phyloP scores from a whole-genome alignment of 2,329 filamentous ascomycete genomes.

The Nothopassalora personata region DNA sequence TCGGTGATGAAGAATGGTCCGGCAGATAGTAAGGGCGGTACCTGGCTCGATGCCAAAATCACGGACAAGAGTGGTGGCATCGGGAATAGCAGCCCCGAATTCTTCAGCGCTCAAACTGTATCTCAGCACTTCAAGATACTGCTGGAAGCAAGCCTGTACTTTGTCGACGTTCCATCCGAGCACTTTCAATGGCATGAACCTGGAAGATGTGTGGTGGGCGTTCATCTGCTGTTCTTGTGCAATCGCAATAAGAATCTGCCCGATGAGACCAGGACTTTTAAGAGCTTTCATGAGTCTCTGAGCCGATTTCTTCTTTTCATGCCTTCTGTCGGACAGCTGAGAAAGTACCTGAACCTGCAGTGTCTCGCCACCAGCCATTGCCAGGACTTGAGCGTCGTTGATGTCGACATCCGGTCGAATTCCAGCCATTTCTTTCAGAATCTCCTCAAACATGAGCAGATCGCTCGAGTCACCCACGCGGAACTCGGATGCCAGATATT shows the following conservation, averaged over 20 bases:
- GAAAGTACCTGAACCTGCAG: conserved; percentile 76
- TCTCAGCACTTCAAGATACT: conserved; percentile 84
- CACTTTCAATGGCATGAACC: conserved; percentile 78
- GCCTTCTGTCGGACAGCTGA: conserved; percentile 74
- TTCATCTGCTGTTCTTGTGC: conserved; percentile 87
- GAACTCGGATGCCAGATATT: conserved; percentile 84
- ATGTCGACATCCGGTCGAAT: conserved; percentile 83
- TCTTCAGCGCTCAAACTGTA: conserved; percentile 69
- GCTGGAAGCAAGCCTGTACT: conserved; percentile 74
- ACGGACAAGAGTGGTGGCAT: conserved; percentile 65
- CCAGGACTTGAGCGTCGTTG: conserved; percentile 79
- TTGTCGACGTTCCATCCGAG: conserved; percentile 85
- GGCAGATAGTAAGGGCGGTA: conserved; percentile 78
- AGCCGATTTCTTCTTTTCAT: conserved; percentile 61
- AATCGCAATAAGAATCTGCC: conserved; percentile 80
- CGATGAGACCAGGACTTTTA: conserved; percentile 69
- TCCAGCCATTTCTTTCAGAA: conserved; percentile 89
- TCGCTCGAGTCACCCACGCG: conserved; percentile 79
- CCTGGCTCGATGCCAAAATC: conserved; percentile 75
- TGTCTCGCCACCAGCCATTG: conserved; percentile 79
- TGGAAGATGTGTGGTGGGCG: conserved; percentile 66
- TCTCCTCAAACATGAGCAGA: conserved; percentile 82
- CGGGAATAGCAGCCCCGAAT: conserved; percentile 74
- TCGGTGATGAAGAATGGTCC: conserved; percentile 65
- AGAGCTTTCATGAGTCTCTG: conserved; percentile 75